Percentiles rank a stretch among this genome's conserved stretches.
Evolutionary conservation across 2,329 filamentous ascomycete genomes (phyloP).

Genomic region (Tolypocladium nubicola): DNA sequence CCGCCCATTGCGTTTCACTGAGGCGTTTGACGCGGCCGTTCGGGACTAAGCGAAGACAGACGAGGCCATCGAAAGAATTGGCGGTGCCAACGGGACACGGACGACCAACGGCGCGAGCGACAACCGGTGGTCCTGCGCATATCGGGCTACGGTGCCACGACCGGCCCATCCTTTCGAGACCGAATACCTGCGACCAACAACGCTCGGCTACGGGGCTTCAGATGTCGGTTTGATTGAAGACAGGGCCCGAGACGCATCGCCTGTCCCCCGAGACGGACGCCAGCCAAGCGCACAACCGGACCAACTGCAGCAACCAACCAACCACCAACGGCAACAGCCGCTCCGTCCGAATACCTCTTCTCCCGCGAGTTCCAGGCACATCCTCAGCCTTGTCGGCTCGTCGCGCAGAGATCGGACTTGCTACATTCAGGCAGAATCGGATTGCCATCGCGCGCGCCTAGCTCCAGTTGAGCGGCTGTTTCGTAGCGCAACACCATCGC

Average conservation of each 20-base stretch:
- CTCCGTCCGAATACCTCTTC: background rate
- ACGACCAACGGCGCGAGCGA: no score
- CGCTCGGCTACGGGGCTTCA: background rate
- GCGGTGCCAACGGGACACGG: no score
- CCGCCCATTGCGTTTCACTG: background rate
- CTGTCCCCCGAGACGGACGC: background rate
- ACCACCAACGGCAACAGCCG: background rate
- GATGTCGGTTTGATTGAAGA: background rate
- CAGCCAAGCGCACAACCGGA: background rate
- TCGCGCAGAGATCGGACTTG: background rate
- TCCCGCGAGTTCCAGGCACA: background rate
- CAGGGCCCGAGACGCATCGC: background rate
- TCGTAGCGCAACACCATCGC: background rate
- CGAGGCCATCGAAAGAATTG: background rate
- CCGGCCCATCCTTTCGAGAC: background rate
- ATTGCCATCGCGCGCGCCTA: background rate
- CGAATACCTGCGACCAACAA: background rate
- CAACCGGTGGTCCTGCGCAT: background rate
- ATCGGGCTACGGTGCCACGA: background rate
- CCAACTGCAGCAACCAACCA: background rate
- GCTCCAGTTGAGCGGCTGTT: background rate
- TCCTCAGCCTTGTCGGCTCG: background rate
- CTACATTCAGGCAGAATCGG: no score
- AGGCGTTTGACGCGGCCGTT: background rate
- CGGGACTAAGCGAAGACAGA: background rate